phyloP scores from a whole-genome alignment of 148 eudicot species.

The Cornus controversa region DNA sequence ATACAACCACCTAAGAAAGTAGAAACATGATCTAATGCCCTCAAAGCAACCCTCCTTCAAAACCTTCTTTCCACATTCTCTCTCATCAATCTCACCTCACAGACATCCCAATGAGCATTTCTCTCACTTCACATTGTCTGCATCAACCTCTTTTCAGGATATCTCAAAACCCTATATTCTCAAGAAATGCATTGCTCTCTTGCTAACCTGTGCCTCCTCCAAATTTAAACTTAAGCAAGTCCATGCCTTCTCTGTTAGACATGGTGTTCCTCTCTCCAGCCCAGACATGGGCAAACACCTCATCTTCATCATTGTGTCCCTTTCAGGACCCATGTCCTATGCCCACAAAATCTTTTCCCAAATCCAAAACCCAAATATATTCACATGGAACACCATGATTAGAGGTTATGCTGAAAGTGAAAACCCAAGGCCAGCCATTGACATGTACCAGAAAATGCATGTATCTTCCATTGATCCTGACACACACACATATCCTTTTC shows the following conservation, averaged over 20 bases:
- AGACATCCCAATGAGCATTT: too few species aligned
- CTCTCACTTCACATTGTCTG: background rate
- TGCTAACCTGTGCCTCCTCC: slow-evolving; percentile 61
- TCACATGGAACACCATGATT: slow-evolving; percentile 77
- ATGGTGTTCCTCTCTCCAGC: slow-evolving; percentile 51
- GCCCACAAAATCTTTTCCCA: slow-evolving; percentile 48
- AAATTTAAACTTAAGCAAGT: slow-evolving; percentile 60
- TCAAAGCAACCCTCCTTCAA: slow-evolving; percentile 1
- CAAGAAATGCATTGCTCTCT: slow-evolving; percentile 67
- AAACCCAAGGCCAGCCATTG: slow-evolving; percentile 48
- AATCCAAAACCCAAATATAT: slow-evolving; percentile 57
- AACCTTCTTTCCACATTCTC: background rate
- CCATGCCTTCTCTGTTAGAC: slow-evolving; percentile 71
- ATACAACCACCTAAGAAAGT: too few species aligned
- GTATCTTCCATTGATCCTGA: slow-evolving; percentile 39
- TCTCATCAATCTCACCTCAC: too few species aligned
- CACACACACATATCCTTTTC: slow-evolving; percentile 72
- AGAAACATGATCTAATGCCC: slow-evolving; percentile 3
- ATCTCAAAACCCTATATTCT: slow-evolving; percentile 43
- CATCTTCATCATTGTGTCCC: slow-evolving; percentile 58
- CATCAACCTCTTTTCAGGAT: background rate
- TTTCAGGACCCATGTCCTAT: slow-evolving; percentile 52
- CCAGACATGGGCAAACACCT: slow-evolving; percentile 67
- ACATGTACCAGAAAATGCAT: slow-evolving; percentile 40
- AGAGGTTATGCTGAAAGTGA: slow-evolving; percentile 75